A percentile compares a stretch with the other conserved stretches of the same genome.
Conservation (phyloP, 2,329 filamentous ascomycete genomes). For the Clarireedia monteithiana region DNA sequence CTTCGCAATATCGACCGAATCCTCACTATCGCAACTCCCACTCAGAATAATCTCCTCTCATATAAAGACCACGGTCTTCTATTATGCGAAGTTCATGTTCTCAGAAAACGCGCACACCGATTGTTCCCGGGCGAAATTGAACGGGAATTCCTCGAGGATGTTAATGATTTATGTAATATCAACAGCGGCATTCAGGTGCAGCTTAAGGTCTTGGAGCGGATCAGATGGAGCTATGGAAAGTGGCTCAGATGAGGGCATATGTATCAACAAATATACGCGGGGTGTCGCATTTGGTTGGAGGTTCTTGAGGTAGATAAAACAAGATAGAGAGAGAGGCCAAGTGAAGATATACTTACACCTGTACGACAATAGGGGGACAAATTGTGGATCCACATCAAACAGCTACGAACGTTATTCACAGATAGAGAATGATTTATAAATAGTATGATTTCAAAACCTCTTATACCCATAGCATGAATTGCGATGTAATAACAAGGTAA, state of each 20-base stretch:
- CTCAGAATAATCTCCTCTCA: conserved; percentile 65
- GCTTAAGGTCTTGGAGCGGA: conserved; percentile 69
- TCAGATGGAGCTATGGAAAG: conserved; percentile 82
- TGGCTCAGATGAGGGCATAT: conserved; percentile 44
- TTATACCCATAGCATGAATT: too few relatives aligned
- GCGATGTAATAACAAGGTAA: too few relatives aligned
- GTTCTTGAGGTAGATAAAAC: too few relatives aligned
- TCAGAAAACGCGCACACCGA: conserved; percentile 59
- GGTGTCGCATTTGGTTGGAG: background rate
- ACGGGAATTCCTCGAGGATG: conserved; percentile 81
- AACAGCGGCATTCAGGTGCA: conserved; percentile 70
- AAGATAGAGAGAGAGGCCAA: too few relatives aligned
- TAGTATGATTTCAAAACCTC: too few relatives aligned
- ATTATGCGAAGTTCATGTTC: conserved; percentile 79
- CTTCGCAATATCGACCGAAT: conserved; percentile 85
- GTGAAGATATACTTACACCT: too few relatives aligned
- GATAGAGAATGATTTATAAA: too few relatives aligned
- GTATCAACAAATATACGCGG: background rate
- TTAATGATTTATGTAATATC: conserved; percentile 78
- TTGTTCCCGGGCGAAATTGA: conserved; percentile 68
- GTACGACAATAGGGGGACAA: too few relatives aligned
- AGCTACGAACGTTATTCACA: too few relatives aligned
- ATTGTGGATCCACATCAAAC: too few relatives aligned
- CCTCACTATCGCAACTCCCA: conserved; percentile 59
- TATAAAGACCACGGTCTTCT: conserved; percentile 92